Percentiles rank a stretch among this genome's conserved stretches.
Evolutionary conservation across 2,329 filamentous ascomycete species (phyloP).

Genomic region (Cordyceps militaris): DNA sequence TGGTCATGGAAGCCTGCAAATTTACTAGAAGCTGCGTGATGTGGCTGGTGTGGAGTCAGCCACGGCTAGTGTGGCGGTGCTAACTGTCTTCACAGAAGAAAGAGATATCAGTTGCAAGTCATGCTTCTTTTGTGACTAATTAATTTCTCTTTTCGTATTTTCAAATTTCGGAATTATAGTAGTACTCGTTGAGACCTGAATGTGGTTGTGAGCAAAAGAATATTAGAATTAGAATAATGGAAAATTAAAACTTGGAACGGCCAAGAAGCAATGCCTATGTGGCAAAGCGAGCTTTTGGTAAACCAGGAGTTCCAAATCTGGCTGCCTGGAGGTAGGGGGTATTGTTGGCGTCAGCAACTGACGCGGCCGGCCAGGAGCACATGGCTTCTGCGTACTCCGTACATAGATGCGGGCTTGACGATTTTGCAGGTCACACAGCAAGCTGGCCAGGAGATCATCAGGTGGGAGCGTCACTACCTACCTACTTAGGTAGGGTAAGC

Average conservation of each 20-base stretch:
- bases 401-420: not conserved
- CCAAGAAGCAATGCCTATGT: no score
- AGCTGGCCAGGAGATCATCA: not conserved
- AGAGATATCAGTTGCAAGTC: not conserved
- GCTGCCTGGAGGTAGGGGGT: no score
- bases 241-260: no score
- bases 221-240: no score
- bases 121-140: no score
- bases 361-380: slow-evolving; percentile 1
- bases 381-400: not conserved
- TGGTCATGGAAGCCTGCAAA: slow-evolving; percentile 1
- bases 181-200: no score
- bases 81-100: not conserved
- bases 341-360: slow-evolving; percentile 4
- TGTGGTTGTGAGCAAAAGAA: no score
- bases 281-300: no score
- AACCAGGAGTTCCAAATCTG: no score
- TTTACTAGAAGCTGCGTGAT: slow-evolving; percentile 1
- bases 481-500: not conserved
- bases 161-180: no score
- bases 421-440: not conserved
- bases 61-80: slow-evolving; percentile 11
- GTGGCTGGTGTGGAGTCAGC: slow-evolving; percentile 10
- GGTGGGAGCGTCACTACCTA: not conserved
- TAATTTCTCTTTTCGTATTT: no score